These are phyloP conservation scores for Tolypocladium album DNA, from an alignment of 2,329 filamentous ascomycete species.

Conservation along the genomic window DNA sequence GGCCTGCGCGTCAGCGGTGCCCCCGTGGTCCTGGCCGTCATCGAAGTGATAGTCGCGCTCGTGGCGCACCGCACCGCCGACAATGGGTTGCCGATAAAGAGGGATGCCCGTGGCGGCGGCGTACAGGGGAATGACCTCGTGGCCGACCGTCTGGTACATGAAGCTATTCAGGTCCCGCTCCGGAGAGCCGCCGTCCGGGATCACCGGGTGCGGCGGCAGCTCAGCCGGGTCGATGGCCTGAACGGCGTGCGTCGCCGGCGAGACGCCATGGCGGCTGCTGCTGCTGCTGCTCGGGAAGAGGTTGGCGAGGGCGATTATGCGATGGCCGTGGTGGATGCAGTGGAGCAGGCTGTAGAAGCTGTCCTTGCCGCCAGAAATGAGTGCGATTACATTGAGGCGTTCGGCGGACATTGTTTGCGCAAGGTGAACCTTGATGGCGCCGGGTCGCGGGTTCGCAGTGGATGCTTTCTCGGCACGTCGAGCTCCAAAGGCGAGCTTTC, in stretches of 20 bases:
- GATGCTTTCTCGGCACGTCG: neutral
- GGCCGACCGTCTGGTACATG: conserved; percentile 99
- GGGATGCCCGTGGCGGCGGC: conserved; percentile 68
- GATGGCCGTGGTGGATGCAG: conserved; percentile 76
- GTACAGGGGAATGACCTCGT: conserved; percentile 78
- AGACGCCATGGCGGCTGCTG: neutral
- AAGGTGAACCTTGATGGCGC: neutral
- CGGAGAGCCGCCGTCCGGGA: neutral
- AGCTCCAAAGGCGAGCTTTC: neutral
- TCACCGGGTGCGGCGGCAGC: neutral
- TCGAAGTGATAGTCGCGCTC: conserved; percentile 54
- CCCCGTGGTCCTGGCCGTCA: conserved; percentile 4
- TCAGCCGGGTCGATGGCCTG: conserved; percentile 9
- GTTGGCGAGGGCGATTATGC: conserved; percentile 80
- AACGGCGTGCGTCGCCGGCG: neutral
- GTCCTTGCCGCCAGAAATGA: conserved; percentile 95
- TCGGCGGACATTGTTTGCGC: conserved; percentile 26
- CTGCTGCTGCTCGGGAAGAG: conserved; percentile 44
- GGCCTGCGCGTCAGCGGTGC: conserved; percentile 7
- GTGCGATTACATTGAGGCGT: conserved; percentile 67
- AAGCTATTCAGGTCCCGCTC: conserved; percentile 73
- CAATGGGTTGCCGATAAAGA: conserved; percentile 70
- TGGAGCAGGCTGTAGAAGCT: conserved; percentile 90
- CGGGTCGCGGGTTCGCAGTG: neutral
- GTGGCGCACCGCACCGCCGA: conserved; percentile 58